A percentile compares a stretch with the other conserved stretches of the same genome.
Evolutionary conservation across 441 rosid species (phyloP).

Genomic region (Viola pubescens): DNA sequence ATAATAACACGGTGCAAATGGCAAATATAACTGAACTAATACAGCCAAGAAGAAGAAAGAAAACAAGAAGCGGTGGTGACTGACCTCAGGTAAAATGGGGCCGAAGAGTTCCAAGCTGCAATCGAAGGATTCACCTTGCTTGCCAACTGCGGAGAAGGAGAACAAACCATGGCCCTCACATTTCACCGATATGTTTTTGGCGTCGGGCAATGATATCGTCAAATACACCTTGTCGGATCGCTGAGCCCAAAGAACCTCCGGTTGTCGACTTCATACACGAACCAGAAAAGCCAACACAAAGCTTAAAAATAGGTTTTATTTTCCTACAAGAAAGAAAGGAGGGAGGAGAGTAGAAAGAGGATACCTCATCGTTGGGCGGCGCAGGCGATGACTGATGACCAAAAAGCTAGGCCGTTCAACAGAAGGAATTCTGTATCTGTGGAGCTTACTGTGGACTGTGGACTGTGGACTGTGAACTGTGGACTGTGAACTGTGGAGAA

Average conservation of each 20-base stretch:
- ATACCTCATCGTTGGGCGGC: no score
- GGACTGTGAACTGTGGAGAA: no score
- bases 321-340: background rate
- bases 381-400: no score
- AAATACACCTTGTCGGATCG: constrained; percentile 72
- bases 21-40: background rate
- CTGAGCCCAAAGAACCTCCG: constrained; percentile 97
- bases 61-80: background rate
- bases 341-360: background rate
- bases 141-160: constrained; percentile 76
- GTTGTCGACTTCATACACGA: constrained; percentile 51
- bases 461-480: no score
- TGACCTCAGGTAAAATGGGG: constrained; percentile 55
- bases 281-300: background rate
- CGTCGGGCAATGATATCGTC: constrained; percentile 79
- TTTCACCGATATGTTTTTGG: constrained; percentile 62
- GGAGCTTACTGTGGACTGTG: no score
- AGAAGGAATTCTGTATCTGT: no score
- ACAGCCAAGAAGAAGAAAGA: background rate
- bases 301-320: background rate
- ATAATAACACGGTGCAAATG: background rate
- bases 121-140: constrained; percentile 56
- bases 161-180: constrained; percentile 64
- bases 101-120: constrained; percentile 62
- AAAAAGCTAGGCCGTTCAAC: no score